These are phyloP conservation scores for Beauveria australis DNA, from an alignment of 2,329 filamentous ascomycete species.

Conservation along the genomic window DNA sequence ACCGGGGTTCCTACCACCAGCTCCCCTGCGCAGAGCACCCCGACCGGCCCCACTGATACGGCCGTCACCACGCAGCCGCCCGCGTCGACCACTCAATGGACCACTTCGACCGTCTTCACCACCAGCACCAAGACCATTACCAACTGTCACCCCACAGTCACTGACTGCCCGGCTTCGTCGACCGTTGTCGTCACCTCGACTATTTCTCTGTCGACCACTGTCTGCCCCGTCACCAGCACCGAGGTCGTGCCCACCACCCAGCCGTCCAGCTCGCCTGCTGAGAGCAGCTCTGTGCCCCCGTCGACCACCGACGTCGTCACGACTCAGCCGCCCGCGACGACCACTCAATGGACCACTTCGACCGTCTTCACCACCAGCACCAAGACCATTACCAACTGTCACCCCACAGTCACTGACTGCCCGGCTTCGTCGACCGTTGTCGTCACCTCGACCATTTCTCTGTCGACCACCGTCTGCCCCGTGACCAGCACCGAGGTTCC, in stretches of 20 bases:
- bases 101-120: conserved; percentile 25
- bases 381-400: conserved; percentile 17
- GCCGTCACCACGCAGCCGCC: conserved; percentile 3
- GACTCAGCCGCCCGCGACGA: conserved; percentile 7
- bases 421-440: conserved; percentile 19
- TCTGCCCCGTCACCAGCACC: conserved; percentile 30
- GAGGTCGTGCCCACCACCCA: conserved; percentile 1
- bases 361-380: conserved; percentile 22
- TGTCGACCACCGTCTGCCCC: conserved; percentile 35
- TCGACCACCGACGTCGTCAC: neutral
- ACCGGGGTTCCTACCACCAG: conserved; percentile 4
- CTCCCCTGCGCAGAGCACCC: neutral
- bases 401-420: conserved; percentile 23
- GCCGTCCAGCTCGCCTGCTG: neutral
- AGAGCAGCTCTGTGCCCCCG: too few relatives aligned
- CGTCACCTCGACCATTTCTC: conserved; percentile 22
- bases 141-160: conserved; percentile 22
- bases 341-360: conserved; percentile 20
- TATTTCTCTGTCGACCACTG: conserved; percentile 29
- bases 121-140: conserved; percentile 17
- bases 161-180: conserved; percentile 21
- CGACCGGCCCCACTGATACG: conserved; percentile 10
- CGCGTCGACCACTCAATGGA: conserved; percentile 14
- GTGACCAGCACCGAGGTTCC: conserved; percentile 19
- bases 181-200: conserved; percentile 22